phyloP scores from a whole-genome alignment of 2,329 filamentous ascomycete genomes.

The Helminthosporium solani region DNA sequence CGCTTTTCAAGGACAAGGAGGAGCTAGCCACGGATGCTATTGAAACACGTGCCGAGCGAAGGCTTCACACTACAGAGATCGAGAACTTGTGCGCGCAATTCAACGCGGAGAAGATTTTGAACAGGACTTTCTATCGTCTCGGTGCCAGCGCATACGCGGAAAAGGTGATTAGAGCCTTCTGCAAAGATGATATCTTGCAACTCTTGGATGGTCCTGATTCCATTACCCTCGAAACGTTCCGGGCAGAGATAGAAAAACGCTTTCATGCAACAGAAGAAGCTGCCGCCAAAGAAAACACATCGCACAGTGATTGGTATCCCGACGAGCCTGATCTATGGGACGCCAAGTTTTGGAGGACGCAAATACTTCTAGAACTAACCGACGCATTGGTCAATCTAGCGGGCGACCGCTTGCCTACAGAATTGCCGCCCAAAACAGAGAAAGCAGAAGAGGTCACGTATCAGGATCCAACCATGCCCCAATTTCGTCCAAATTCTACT shows the following conservation, averaged over 20 bases:
- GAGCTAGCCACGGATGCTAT: constrained; percentile 70
- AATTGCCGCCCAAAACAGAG: neutral
- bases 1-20: constrained; percentile 79
- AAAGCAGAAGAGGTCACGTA: neutral
- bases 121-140: constrained; percentile 18
- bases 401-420: constrained; percentile 18
- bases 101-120: constrained; percentile 9
- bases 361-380: constrained; percentile 23
- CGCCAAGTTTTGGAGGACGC: constrained; percentile 23
- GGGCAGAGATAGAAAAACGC: constrained; percentile 7
- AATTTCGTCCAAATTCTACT: constrained; percentile 62
- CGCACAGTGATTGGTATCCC: constrained; percentile 10
- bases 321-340: constrained; percentile 23
- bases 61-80: constrained; percentile 19
- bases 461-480: constrained; percentile 65
- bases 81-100: constrained; percentile 22
- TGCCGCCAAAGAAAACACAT: constrained; percentile 14
- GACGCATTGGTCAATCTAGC: constrained; percentile 14
- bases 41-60: constrained; percentile 32
- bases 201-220: constrained; percentile 12
- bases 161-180: constrained; percentile 24
- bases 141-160: constrained; percentile 32
- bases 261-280: constrained; percentile 21
- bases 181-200: constrained; percentile 7
- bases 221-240: constrained; percentile 7